Percentiles rank a stretch among this genome's conserved stretches.
Evolutionary conservation across 139 green algal genomes (phyloP).

Genomic region (Tetraselmis chui): DNA sequence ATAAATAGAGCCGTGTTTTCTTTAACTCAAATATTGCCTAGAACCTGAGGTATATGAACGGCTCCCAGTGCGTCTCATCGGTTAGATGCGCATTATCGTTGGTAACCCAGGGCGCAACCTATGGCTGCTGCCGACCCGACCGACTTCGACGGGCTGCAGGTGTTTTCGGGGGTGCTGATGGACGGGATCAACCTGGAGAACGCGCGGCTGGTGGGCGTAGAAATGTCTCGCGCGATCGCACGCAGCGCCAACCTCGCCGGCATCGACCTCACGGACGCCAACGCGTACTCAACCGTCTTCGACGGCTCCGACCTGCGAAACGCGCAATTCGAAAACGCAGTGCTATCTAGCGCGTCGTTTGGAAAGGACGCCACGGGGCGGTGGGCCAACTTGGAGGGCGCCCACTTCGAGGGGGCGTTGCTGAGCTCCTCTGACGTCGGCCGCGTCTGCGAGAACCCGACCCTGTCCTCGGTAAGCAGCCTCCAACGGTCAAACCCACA

Average conservation of each 20-base stretch:
- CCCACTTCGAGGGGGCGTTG: constrained; percentile 56
- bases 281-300: constrained; percentile 23
- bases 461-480: constrained; percentile 16
- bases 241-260: background rate
- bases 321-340: constrained; percentile 57
- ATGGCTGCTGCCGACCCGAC: background rate
- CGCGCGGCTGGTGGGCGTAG: constrained; percentile 31
- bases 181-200: constrained; percentile 35
- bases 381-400: constrained; percentile 29
- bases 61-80: too few relatives aligned
- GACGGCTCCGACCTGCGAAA: constrained; percentile 40
- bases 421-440: constrained; percentile 40
- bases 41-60: too few relatives aligned
- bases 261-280: background rate
- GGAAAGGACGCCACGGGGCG: background rate
- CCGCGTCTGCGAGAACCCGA: constrained; percentile 55
- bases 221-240: constrained; percentile 22
- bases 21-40: too few relatives aligned
- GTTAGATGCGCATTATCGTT: too few relatives aligned
- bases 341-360: constrained; percentile 31
- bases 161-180: constrained; percentile 45
- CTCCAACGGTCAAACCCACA: too few relatives aligned
- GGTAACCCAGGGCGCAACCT: background rate
- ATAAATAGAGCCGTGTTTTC: too few relatives aligned
- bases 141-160: constrained; percentile 25